Evolutionary conservation across 2,329 filamentous ascomycete species (phyloP), one percentile per base, ranked within the genome.

Genomic region (Fragosphaeria purpurea): DNA sequence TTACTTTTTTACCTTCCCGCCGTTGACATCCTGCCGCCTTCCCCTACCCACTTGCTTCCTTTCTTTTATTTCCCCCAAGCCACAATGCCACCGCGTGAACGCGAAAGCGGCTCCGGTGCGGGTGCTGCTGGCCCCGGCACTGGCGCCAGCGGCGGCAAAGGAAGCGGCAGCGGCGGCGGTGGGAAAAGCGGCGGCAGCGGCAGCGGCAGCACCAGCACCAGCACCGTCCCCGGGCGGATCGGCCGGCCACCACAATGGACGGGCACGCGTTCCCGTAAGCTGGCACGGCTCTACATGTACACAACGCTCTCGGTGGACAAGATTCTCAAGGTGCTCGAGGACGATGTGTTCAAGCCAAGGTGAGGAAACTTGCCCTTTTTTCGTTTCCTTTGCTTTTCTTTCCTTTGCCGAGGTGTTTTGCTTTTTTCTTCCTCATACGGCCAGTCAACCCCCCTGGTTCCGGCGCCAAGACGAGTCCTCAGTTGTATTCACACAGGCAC

Each of bases 241-340:
- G 78, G 78, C 11, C 73, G 78, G 11, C 78, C 77, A 3, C 71
- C 74, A 41, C 70, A 78, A 55, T 81, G 77, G 78, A 78, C 70
- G 8, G 62, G 68, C 11, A 72, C 73, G 3, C 70, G 73, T 5
- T 71, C 73, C 56, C 70, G 77, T 41, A 76, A 75, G 60, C 65
- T 81, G 51, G 68, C 73, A 7, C 69, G 77, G 7, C 70, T 81
- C 7, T 81, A 81, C 55, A 63, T 79, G 50, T 80, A 76, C 58
- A 80, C 76, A 0, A 75, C 67, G 0, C 65, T 80, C 5, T 70
- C 72, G 1, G 64, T 79, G 11, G 64, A 71, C 3, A 71, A 72
- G 61, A 79, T 79, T 11, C 67, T 81, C 51, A 69, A 73, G 54
- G 67, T 67, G 11, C 63, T 66, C 4, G 69, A 71, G 30, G 67